These are phyloP conservation scores for Pestalotiopsis sp. DNA, from an alignment of 2,329 filamentous ascomycete genomes.

Conservation along the genomic window DNA sequence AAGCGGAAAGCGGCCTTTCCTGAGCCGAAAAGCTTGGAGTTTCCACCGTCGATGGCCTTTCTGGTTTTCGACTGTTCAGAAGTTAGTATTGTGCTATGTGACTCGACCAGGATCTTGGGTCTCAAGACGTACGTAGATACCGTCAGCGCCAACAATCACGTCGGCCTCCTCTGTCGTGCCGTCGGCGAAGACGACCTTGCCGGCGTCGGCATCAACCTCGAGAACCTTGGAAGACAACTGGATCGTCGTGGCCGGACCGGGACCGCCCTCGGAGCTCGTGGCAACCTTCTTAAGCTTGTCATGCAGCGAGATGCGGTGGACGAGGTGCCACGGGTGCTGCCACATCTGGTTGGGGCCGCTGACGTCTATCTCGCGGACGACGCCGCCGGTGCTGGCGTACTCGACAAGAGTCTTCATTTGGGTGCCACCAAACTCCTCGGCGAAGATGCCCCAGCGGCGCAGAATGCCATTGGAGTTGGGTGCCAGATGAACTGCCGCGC, in stretches of 20 bases:
- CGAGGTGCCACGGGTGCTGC: constrained; percentile 53
- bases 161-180: constrained; percentile 20
- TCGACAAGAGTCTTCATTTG: constrained; percentile 25
- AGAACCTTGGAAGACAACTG: constrained; percentile 28
- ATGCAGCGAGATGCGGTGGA: constrained; percentile 56
- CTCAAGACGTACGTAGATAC: constrained; percentile 21
- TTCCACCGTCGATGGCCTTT: constrained; percentile 43
- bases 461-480: constrained; percentile 64
- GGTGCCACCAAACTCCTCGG: constrained; percentile 39
- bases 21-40: constrained; percentile 38
- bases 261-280: constrained; percentile 30
- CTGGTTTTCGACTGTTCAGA: constrained; percentile 28
- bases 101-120: neutral
- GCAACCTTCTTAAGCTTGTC: constrained; percentile 50
- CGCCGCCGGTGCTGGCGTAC: constrained; percentile 17
- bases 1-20: constrained; percentile 62
- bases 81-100: neutral
- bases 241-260: constrained; percentile 35
- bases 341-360: constrained; percentile 42
- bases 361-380: constrained; percentile 34
- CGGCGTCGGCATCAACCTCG: constrained; percentile 20
- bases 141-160: constrained; percentile 25
- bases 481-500: constrained; percentile 63
- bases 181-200: constrained; percentile 21
- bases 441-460: constrained; percentile 37